Evolutionary conservation across 345 rosid species (phyloP), one percentile per base, ranked within the genome.

Genomic region (Luvunga scandens): DNA sequence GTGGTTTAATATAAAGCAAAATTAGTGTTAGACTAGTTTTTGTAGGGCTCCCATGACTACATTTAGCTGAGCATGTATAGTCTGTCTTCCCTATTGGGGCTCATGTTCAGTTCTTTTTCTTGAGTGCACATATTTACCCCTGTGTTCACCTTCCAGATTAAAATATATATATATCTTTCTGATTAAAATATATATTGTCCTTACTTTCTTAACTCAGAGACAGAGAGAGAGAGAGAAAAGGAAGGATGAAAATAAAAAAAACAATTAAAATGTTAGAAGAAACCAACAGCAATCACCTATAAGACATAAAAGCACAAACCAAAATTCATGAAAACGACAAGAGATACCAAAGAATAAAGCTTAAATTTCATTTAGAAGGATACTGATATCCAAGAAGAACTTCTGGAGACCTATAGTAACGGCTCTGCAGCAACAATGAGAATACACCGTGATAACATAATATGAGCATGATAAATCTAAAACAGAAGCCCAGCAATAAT

Each of bases 351-450:
- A 74, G 48, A 80, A 63, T 5, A 75, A 75, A 78, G 25, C 77
- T 19, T 61, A 28, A 67, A 28, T 76, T 73, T 30, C 28, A 60
- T 75, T 75, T 38, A 77, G 75, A 83, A 91, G 96, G 99, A 97
- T 97, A 97, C 99, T 87, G 98, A 84, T 93, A 91, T 34, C 99
- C 99, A 84, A 97, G 98, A 73, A 97, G 91, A 76, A 97, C 98
- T 88, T 97, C 98, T 25, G 99, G 99, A 76, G 98, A 97, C 79
- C 99, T 90, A 85, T 97, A 97, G 77, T 97, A 97, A 81, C 99
- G 99, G 81, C 98, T 93, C 99, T 97, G 99, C 89, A 84, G 78
- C 84, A 84, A 79, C 75, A 85, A 80, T 7, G 81, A 14, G 73
- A 71, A 77, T 73, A 81, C 24, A 67, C 48, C 82, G 33, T 78